These are phyloP conservation scores for Hypoxylon lienhwacheense DNA, from an alignment of 495 filamentous ascomycete species.

Conservation along the genomic window DNA sequence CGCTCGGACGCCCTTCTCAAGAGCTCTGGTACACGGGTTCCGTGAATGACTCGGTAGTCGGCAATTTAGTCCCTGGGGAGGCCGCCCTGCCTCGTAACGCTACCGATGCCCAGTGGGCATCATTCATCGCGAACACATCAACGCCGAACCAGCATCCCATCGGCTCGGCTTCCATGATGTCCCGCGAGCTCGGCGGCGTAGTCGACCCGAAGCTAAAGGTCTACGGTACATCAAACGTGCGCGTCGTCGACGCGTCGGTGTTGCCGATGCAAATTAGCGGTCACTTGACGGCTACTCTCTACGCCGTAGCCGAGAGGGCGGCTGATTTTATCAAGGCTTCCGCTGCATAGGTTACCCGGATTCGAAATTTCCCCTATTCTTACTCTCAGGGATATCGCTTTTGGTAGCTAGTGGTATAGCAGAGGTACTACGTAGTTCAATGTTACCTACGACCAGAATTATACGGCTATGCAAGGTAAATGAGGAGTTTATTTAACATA, in stretches of 20 bases:
- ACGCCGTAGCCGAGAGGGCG: slow-evolving; percentile 58
- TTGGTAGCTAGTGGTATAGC: too few species aligned
- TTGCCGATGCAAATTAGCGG: slow-evolving; percentile 52
- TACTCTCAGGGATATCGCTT: too few species aligned
- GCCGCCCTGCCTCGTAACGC: slow-evolving; percentile 32
- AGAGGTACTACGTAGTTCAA: too few species aligned
- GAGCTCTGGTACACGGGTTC: slow-evolving; percentile 37
- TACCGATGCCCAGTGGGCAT: slow-evolving; percentile 37
- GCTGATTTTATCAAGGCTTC: slow-evolving; percentile 52
- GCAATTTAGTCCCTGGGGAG: slow-evolving; percentile 17
- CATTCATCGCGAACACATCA: slow-evolving; percentile 25
- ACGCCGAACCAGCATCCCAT: slow-evolving; percentile 38
- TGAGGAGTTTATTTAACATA: too few species aligned
- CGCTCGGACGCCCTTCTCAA: slow-evolving; percentile 30
- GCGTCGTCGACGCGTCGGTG: slow-evolving; percentile 58
- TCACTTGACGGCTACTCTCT: slow-evolving; percentile 53
- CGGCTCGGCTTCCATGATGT: slow-evolving; percentile 49
- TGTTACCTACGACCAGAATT: too few species aligned
- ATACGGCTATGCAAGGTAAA: too few species aligned
- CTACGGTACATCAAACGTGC: slow-evolving; percentile 51
- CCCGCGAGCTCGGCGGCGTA: slow-evolving; percentile 46
- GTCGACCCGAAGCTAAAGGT: slow-evolving; percentile 57
- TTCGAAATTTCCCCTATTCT: too few species aligned
- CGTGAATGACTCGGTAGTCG: slow-evolving; percentile 15
- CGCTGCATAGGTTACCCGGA: slow-evolving; percentile 3